Evolutionary conservation across 164 flowering plant species (phyloP), one percentile per base, ranked within the genome.

Genomic region (Chimonanthus salicifolius): DNA sequence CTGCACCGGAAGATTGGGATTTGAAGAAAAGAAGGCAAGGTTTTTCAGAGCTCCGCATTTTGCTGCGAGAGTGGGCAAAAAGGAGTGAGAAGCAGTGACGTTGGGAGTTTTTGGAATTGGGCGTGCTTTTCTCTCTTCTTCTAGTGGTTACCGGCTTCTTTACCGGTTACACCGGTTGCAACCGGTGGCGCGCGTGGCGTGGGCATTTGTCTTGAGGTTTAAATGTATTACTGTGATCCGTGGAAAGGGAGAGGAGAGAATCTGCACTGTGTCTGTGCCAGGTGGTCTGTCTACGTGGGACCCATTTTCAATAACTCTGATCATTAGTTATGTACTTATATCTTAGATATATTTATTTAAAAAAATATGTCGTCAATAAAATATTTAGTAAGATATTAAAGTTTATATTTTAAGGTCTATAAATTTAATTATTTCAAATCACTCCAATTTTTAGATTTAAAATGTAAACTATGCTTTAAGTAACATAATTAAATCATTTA

Each of bases 1-100:
- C 2, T 33, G 33, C 33, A 33, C 33, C 2, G 33, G 33, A 33
- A 33, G 33, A 33, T 33, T 33, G 60, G 13, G 45, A n/a, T 70
- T 58, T 58, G 54, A 46, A 67, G 49, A 68, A 9, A 15, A 49
- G 68, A 72, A 58, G 58, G 15, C 18, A 7, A 3, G 3, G 50
- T 44, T 47, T 54, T 49, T 45, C 3, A 64, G 72, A 58, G 63
- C 68, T 64, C 69, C 75, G 69, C 69, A 49, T 73, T 49, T 51
- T 51, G 50, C 75, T 60, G 74, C 58, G 58, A 47, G 48, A 47
- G 66, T 60, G 54, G n/a, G 49, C 7, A 44, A 62, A 13, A 10
- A 5, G 0, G 15, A 54, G 15, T 3, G 3, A 3, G 60, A 10
- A 54, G 20, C 71, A 5, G 47, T 18, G 5, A 4, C 3, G 6